A percentile compares a stretch with the other conserved stretches of the same genome.
These are phyloP conservation scores for Lyophyllum semitale DNA, from an alignment of 768 basidiomycete species.

Conservation along the genomic window DNA sequence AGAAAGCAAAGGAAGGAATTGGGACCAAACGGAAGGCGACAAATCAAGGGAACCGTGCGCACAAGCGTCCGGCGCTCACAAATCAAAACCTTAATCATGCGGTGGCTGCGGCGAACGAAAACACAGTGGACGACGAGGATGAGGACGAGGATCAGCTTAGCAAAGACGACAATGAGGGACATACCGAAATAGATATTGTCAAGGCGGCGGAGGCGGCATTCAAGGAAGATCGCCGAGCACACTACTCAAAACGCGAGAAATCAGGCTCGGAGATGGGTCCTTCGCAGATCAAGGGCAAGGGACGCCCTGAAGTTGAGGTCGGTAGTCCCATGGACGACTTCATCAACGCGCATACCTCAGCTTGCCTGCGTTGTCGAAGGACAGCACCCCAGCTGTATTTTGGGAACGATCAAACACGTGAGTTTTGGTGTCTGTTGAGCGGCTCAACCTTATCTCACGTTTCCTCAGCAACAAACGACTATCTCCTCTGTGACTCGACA, in stretches of 20 bases:
- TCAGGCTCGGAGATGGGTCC: not conserved
- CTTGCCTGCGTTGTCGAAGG: not conserved
- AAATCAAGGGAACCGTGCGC: not conserved
- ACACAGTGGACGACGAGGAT: not conserved
- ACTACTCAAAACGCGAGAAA: not conserved
- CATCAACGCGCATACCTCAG: no score
- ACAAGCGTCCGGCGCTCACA: not conserved
- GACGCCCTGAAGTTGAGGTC: not conserved
- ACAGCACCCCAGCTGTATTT: slow-evolving; percentile 3
- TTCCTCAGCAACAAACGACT: slow-evolving; percentile 4
- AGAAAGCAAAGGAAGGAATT: not conserved
- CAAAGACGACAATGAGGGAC: not conserved
- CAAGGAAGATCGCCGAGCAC: not conserved
- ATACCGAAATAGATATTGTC: not conserved
- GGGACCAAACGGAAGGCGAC: not conserved
- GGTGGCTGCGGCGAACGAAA: no score
- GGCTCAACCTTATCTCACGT: not conserved
- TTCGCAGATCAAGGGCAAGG: not conserved
- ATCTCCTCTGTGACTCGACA: slow-evolving; percentile 4
- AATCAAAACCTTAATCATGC: slow-evolving; percentile 1
- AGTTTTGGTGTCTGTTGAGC: not conserved
- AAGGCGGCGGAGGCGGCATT: not conserved
- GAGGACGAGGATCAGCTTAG: no score
- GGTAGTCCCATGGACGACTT: no score
- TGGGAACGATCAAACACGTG: slow-evolving; percentile 1